These are phyloP conservation scores for Haematococcus lacustris DNA, from an alignment of 139 green algal species.

Conservation along the genomic window DNA sequence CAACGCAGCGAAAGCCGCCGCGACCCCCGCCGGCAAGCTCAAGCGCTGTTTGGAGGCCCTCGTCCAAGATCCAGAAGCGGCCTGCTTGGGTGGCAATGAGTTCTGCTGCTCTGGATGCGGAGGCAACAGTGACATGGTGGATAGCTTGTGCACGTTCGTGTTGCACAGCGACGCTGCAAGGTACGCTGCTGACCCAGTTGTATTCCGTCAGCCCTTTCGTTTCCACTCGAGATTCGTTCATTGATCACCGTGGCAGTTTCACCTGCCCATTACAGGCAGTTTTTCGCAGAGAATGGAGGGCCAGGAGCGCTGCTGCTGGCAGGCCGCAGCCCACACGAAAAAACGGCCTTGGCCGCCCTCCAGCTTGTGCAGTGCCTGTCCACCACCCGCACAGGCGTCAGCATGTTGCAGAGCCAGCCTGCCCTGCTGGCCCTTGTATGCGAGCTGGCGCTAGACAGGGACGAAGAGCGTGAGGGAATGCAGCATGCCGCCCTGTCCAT, in stretches of 20 bases:
- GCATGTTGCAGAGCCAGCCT: too few species aligned
- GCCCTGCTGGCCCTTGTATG: conserved; percentile 6
- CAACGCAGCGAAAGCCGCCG: too few species aligned
- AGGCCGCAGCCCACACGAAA: not conserved
- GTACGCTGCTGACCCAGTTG: too few species aligned
- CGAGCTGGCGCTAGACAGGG: not conserved
- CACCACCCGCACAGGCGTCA: too few species aligned
- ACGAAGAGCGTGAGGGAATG: conserved; percentile 7
- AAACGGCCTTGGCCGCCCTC: not conserved
- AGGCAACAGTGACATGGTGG: conserved; percentile 7
- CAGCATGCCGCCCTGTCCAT: conserved; percentile 3
- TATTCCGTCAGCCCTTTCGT: too few species aligned
- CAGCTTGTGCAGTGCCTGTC: conserved; percentile 13
- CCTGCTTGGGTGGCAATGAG: conserved; percentile 10
- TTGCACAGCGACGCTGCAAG: conserved; percentile 13
- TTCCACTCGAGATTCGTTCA: too few species aligned
- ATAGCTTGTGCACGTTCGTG: conserved; percentile 5
- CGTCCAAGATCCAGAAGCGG: conserved; percentile 8
- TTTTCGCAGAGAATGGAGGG: conserved; percentile 5
- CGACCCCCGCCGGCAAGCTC: conserved; percentile 4
- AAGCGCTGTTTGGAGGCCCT: conserved; percentile 8
- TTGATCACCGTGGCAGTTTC: too few species aligned
- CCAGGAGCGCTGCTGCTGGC: conserved; percentile 1
- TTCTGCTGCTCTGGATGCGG: conserved; percentile 8
- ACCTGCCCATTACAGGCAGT: too few species aligned